Base-by-base conservation (phyloP, 345 rosid genomes). In the Schrenkiella parvula region DNA sequence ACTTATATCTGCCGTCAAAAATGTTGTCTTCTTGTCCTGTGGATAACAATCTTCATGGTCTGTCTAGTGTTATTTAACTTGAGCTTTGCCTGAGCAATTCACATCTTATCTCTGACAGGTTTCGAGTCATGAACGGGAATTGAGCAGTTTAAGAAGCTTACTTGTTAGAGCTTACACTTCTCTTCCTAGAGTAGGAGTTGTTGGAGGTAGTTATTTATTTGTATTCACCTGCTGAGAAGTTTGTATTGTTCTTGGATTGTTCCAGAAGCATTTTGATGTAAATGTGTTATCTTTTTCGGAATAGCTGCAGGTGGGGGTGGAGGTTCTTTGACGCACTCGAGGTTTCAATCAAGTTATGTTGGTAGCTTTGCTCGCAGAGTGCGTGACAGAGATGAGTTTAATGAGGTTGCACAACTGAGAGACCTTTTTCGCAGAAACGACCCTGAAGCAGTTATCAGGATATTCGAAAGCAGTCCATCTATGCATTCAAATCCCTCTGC, bases 371-470 rank as follows among this genome's bases (percentile, higher is more conserved):
- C 95, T 76, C 96, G 95, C 4, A 83, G 86, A 73, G 81, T 82
- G 9, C 96, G 91, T 71, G 98, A 91, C 41, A 74, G 76, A 18
- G 88, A 85, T 63, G 98, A 88, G 66, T 85, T 85, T 23, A 86
- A 76, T 42, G 92, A 88, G 52, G 83, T 83, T 77, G 85, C 92
- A 11, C 83, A 84, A 52, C 85, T 93, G 21, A 82, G 84, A 84
- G 96, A 91, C 43, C 91, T 93, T 32, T 81, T 76, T 80, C 84
- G 82, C 39, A 83, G 86, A 77, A 91, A 91, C 47, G 97, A 93
- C 74, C 93, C 95, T 62, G 97, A 93, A 79, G 89, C 90, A 22
- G 88, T 93, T 54, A 91, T 93, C 76, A 82, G 89, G 75, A 56
- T 81, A 35, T 93, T 88, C 70, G 97, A 93, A 82, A 91, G 86